A percentile compares a stretch with the other conserved stretches of the same genome.
phyloP scores from a whole-genome alignment of 2,329 filamentous ascomycete species.

The Ophiostoma piceae region DNA sequence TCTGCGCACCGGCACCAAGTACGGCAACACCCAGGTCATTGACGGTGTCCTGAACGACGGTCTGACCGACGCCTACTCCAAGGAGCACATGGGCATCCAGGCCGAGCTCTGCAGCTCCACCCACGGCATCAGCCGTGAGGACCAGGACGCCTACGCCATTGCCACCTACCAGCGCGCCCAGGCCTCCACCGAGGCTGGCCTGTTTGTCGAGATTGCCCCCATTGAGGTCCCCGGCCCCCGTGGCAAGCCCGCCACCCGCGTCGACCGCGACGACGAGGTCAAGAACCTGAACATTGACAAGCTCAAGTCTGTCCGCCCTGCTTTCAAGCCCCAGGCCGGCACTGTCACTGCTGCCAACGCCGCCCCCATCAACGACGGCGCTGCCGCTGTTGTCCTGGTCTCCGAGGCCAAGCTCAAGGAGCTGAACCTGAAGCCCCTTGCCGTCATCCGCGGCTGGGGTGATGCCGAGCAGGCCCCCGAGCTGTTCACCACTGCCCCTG shows the following conservation, averaged over 20 bases:
- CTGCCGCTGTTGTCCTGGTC: conserved; percentile 84
- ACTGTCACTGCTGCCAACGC: conserved; percentile 96
- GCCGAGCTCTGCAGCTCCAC: conserved; percentile 88
- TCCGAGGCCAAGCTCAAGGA: conserved; percentile 92
- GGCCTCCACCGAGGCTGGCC: conserved; percentile 71
- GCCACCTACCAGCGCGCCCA: conserved; percentile 91
- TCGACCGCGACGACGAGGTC: conserved; percentile 88
- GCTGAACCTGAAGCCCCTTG: conserved; percentile 83
- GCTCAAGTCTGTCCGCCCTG: conserved; percentile 77
- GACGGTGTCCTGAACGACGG: conserved; percentile 94
- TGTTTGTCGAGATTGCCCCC: conserved; percentile 86
- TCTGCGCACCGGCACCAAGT: conserved; percentile 84
- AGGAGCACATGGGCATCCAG: conserved; percentile 93
- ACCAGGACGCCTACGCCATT: conserved; percentile 95
- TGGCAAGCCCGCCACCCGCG: conserved; percentile 76
- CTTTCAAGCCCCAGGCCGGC: conserved; percentile 71
- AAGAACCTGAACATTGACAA: conserved; percentile 88
- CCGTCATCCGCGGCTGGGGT: conserved; percentile 95
- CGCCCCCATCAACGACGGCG: conserved; percentile 91
- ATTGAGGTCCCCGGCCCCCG: conserved; percentile 82
- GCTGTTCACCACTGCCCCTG: conserved; percentile 92
- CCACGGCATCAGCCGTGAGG: conserved; percentile 72
- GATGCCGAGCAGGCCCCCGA: conserved; percentile 86
- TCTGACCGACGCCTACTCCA: conserved; percentile 83
- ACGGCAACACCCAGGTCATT: conserved; percentile 81